Conservation (phyloP, 768 basidiomycete genomes). For the Kwoniella mangroviensis region DNA sequence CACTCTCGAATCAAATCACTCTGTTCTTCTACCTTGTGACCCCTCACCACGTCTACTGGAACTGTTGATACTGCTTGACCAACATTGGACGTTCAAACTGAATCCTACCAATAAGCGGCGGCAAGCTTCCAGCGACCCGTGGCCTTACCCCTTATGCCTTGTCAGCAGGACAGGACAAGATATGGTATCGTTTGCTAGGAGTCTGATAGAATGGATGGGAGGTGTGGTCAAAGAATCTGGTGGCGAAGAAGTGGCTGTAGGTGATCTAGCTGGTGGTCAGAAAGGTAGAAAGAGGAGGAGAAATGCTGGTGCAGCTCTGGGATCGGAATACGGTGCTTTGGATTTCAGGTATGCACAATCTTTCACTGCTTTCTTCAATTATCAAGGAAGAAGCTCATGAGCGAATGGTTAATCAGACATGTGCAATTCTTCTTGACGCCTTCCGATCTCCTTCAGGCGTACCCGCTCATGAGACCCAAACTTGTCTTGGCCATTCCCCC, state of each 20-base stretch:
- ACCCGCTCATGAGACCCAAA: constrained; percentile 87
- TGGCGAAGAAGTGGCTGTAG: constrained; percentile 70
- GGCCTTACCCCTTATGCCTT: constrained; percentile 79
- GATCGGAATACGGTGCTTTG: constrained; percentile 81
- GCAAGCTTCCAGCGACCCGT: constrained; percentile 32
- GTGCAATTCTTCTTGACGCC: constrained; percentile 90
- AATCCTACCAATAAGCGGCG: constrained; percentile 26
- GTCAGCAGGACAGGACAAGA: constrained; percentile 87
- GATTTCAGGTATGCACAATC: constrained; percentile 75
- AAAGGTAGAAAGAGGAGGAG: constrained; percentile 62
- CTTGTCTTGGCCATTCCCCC: constrained; percentile 91
- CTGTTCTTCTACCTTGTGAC: constrained; percentile 88
- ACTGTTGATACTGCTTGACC: constrained; percentile 91
- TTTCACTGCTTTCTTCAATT: neutral
- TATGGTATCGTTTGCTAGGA: constrained; percentile 89
- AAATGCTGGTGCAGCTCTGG: constrained; percentile 62
- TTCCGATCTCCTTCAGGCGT: constrained; percentile 75
- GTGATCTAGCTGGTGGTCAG: constrained; percentile 34
- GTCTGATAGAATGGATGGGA: constrained; percentile 99
- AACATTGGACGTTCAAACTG: constrained; percentile 89
- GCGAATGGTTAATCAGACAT: constrained; percentile 63
- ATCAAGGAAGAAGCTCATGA: no score
- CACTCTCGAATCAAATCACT: constrained; percentile 77
- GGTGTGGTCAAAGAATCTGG: constrained; percentile 93
- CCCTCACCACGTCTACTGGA: constrained; percentile 93